Base-by-base conservation (phyloP, 2,329 filamentous ascomycete genomes). In the Fusarium sp. region DNA sequence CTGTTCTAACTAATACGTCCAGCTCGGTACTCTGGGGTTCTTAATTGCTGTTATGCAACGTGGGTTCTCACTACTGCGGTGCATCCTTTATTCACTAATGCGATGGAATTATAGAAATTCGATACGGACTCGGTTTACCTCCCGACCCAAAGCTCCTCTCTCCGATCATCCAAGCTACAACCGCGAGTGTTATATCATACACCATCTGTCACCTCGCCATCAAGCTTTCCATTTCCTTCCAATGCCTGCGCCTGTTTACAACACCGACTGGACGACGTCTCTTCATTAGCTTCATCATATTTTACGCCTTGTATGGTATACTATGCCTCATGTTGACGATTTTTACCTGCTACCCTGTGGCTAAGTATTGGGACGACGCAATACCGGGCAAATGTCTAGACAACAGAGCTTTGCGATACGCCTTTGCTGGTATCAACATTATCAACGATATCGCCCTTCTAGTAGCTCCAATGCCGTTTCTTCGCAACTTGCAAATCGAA, bases 291-390 rank as follows among this genome's bases (percentile, higher is more conserved):
- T 42, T 56, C 5, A 26, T 38, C 6, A 15, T 49, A 4, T 50
- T 49, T 6, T 56, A 37, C 8, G 45, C 52, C 8, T 1, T 56
- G 3, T 56, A 56, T 16, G 52, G 52, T 2, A 33, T 4, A 0
- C 15, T 50, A n/a, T 56, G 52, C 36, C 33, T 56, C 1, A 38
- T 56, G 26, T 20, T 56, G 26, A 49, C 42, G 10, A 9, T 49
- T 11, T 56, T 56, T 18, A 56, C 52, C 20, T 56, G 52, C 18
- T 38, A 38, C n/a, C 52, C 52, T 16, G 33, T 56, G 1, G 52
- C 52, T 2, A 56, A 50, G 10, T 56, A 56, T 42, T 56, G 52
- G 52, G 52, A 56, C 4, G 42, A 56, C 11, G 49, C 42, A 3
- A 31, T 38, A 30, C 33, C 33, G 1, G 52, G 52, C 1, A 31